Base-by-base conservation (phyloP, 139 green algal genomes). In the Volvox africanus region DNA sequence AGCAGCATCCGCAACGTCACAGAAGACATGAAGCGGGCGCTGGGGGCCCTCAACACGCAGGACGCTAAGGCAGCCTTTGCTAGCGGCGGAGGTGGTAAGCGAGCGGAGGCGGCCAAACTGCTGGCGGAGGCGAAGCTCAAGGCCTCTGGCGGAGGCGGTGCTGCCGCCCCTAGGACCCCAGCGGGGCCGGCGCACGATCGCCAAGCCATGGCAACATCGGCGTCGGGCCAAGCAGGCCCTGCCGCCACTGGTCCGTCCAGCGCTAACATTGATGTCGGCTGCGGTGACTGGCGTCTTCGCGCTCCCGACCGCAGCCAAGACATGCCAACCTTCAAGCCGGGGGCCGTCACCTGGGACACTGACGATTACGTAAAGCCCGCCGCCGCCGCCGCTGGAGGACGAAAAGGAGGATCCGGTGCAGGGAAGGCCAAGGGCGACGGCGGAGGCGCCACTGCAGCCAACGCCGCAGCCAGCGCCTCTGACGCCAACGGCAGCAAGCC, bases 341-440 rank as follows among this genome's bases (percentile, higher is more conserved):
- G 97, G 0, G 92, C 97, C 9, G 82, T 93, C 0, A 99, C 97
- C 16, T 99, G 97, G 97, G 96, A 99, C 94, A 98, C 97, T 0
- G 95, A 98, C 68, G 96, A 97, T 91, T 89, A 93, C 79, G 86
- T 61, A 22, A 68, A 19, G 24, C 50, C 68, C n/a, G 62, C 36
- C 73, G 37, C 37, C 80, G 44, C 80, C 93, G 88, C n/a, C 30
- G 19, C 61, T 33, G 16, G 44, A 20, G 24, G 12, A 33, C 80
- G 79, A 17, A 14, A 20, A 68, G 62, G 28, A 24, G 55, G 79
- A 32, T 21, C 19, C 50, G 20, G 18, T 26, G 17, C 61, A 55
- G 44, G 44, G 44, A 55, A 55, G 44, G 44, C 44, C 44, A 55
- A 55, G 5, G 44, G 44, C 44, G 44, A 5, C 44, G 44, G 44